Conservation (phyloP, 2,329 filamentous ascomycete species). For the Trichophyton schoenleinii region DNA sequence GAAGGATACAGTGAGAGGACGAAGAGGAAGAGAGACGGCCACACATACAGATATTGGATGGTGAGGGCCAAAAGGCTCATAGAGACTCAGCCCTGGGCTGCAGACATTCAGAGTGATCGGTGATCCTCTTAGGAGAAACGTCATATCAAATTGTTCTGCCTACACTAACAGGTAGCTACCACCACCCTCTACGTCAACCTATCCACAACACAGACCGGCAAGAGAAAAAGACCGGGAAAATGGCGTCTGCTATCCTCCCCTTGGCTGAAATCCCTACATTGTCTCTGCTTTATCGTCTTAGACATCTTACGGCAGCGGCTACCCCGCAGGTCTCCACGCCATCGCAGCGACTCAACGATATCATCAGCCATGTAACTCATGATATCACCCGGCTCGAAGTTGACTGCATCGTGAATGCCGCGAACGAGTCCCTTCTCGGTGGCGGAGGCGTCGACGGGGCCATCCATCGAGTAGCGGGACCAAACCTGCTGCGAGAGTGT, state of each 20-base stretch:
- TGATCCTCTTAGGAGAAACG: neutral
- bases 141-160: constrained; percentile 3
- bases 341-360: constrained; percentile 52
- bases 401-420: constrained; percentile 86
- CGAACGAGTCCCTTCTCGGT: constrained; percentile 64
- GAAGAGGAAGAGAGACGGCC: neutral
- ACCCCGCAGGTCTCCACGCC: constrained; percentile 22
- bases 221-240: neutral
- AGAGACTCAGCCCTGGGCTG: neutral
- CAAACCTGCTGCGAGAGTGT: constrained; percentile 56
- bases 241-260: constrained; percentile 1
- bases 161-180: neutral
- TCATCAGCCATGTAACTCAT: constrained; percentile 56
- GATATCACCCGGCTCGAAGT: constrained; percentile 72
- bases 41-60: neutral
- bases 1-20: neutral
- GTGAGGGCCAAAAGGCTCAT: neutral
- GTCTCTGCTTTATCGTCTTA: constrained; percentile 52
- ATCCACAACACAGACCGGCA: neutral
- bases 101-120: neutral
- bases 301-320: constrained; percentile 34
- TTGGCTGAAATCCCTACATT: constrained; percentile 23
- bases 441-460: constrained; percentile 86
- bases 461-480: constrained; percentile 74
- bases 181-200: neutral